Evolutionary conservation across 1,139 yeast genomes (phyloP), one percentile per base, ranked within the genome.

Genomic region (Sporopachydermia cereana): DNA sequence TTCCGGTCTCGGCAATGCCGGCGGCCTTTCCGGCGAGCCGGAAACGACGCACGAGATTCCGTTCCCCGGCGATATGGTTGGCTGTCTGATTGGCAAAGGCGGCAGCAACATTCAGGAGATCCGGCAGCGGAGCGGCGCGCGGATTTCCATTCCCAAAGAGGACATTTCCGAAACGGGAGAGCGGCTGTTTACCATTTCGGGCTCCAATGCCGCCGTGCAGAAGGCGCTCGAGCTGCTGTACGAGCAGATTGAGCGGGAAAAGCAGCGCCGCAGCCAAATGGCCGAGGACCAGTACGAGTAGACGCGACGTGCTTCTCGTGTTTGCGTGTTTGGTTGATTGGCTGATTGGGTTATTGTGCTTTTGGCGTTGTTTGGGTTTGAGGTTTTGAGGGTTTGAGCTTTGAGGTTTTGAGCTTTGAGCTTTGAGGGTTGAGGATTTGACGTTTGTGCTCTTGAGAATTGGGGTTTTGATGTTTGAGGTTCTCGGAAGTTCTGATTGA

Each of bases 21-120:
- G 44, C 41, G 47, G 46, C 44, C 36, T 43, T 25, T 42, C 45
- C 4, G 41, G 49, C 36, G 57, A 53, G 21, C 60, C 55, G 36
- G 67, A 62, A 46, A 56, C 62, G 41, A 59, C 67, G 7, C 72
- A 68, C 45, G 64, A 64, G 29, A 68, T 80, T 30, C 66, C 75
- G 20, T 82, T 86, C 59, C 86, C 95, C 36, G 80, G 84, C 53
- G 88, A 80, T 49, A 79, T 81, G 68, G 95, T 88, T 44, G 96
- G 96, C 43, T 93, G 95, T 44, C 71, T 88, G 48, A 85, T 88
- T 57, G 96, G 96, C 53, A 82, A 82, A 56, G 80, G 81, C 53
- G 96, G 96, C 42, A 68, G 84, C 42, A 75, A 94, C 64, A 85
- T 88, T 54, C 93, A 84, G 60, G 95, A 89, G 47, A 84, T 88